phyloP scores from a whole-genome alignment of 1,284 basidiomycete genomes.

The Tilletia walkeri region DNA sequence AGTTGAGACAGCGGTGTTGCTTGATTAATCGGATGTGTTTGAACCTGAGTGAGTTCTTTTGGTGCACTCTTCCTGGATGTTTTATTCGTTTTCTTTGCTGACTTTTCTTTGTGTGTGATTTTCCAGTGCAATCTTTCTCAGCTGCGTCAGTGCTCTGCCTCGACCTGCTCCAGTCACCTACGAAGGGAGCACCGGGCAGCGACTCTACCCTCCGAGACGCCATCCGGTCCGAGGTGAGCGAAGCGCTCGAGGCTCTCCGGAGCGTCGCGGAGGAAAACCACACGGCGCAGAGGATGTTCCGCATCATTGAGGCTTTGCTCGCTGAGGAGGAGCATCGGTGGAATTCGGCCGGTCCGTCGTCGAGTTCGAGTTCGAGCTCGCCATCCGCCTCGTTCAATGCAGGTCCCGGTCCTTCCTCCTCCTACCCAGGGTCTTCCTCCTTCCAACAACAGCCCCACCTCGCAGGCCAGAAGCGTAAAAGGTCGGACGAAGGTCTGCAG shows the following conservation, averaged over 20 bases:
- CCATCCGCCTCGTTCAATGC: not conserved
- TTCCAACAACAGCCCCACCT: not conserved
- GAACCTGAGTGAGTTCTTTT: constrained; percentile 28
- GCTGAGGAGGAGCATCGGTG: constrained; percentile 50
- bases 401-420: too few species aligned
- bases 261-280: constrained; percentile 35
- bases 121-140: constrained; percentile 16
- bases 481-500: constrained; percentile 19
- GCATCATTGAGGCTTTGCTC: constrained; percentile 48
- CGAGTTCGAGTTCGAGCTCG: constrained; percentile 20
- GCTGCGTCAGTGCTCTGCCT: constrained; percentile 50
- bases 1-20: constrained; percentile 41
- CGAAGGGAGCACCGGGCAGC: constrained; percentile 25
- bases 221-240: constrained; percentile 46
- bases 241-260: constrained; percentile 45
- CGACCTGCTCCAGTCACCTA: constrained; percentile 45
- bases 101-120: constrained; percentile 25
- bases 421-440: too few species aligned
- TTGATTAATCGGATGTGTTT: constrained; percentile 47
- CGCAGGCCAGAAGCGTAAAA: constrained; percentile 17
- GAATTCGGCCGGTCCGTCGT: constrained; percentile 34
- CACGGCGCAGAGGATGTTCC: constrained; percentile 41
- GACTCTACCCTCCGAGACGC: constrained; percentile 27
- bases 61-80: too few species aligned
- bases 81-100: too few species aligned